phyloP scores from a whole-genome alignment of 495 filamentous ascomycete species.

The Penicillium longicatenatum region DNA sequence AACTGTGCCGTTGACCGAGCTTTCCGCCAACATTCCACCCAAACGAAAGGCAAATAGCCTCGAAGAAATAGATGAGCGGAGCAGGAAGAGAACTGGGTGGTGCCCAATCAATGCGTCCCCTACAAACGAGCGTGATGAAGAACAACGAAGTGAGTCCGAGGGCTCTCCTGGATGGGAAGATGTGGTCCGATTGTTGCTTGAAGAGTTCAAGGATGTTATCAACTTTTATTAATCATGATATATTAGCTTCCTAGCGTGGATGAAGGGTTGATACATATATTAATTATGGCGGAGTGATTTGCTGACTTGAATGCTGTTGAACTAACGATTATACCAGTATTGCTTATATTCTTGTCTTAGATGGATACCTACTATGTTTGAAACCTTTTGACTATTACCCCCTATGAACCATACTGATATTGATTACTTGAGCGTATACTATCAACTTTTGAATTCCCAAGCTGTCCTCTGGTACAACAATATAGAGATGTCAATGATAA shows the following conservation, averaged over 20 bases:
- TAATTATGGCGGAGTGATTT: background rate
- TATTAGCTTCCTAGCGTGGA: background rate
- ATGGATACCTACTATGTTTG: background rate
- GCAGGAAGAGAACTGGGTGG: background rate
- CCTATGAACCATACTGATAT: background rate
- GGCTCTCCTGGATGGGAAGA: conserved; percentile 33
- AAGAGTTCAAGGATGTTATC: conserved; percentile 44
- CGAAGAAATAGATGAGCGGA: background rate
- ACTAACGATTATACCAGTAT: background rate
- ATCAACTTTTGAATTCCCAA: background rate
- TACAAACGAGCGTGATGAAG: background rate
- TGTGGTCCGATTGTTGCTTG: conserved; percentile 35
- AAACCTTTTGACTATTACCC: too few species aligned
- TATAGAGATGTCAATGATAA: too few species aligned
- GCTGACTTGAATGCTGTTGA: background rate
- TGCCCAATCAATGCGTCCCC: background rate
- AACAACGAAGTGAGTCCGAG: background rate
- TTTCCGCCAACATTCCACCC: background rate
- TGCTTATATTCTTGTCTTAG: background rate
- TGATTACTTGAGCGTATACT: background rate
- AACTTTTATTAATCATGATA: conserved; percentile 31
- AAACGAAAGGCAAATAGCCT: conserved; percentile 12
- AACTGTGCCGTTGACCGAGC: background rate
- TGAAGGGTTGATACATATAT: background rate
- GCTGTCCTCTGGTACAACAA: background rate